Percentiles rank a stretch among this genome's conserved stretches.
Conservation (phyloP, 1,139 yeast genomes). For the Hyphopichia khmerensis region DNA sequence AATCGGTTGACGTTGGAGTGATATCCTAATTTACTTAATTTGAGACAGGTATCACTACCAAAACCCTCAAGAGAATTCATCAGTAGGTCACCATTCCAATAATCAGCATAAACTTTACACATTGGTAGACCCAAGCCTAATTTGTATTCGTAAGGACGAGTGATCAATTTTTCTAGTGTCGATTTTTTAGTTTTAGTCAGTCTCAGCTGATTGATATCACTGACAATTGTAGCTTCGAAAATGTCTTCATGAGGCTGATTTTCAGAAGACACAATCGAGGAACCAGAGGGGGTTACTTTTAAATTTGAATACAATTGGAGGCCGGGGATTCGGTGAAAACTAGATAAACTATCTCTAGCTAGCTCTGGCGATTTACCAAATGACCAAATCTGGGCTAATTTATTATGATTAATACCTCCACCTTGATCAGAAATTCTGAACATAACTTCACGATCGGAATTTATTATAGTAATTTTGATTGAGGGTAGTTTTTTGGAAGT, state of each 20-base stretch:
- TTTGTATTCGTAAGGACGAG: conserved; percentile 70
- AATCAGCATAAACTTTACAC: conserved; percentile 89
- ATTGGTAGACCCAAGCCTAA: conserved; percentile 89
- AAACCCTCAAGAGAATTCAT: conserved; percentile 85
- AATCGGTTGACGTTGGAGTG: conserved; percentile 64
- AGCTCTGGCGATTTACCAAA: conserved; percentile 67
- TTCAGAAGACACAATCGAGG: conserved; percentile 27
- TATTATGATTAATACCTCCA: conserved; percentile 71
- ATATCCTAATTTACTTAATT: conserved; percentile 74
- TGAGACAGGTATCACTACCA: conserved; percentile 85
- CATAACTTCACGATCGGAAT: conserved; percentile 63
- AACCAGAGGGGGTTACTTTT: conserved; percentile 40
- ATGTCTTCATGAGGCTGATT: conserved; percentile 14
- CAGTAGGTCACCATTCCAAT: conserved; percentile 89
- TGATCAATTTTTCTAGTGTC: conserved; percentile 48
- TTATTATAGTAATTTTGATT: conserved; percentile 66
- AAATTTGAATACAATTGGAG: conserved; percentile 41
- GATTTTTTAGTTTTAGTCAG: conserved; percentile 31
- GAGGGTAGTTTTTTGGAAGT: conserved; percentile 55
- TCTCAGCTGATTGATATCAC: conserved; percentile 33
- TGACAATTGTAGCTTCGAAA: conserved; percentile 34
- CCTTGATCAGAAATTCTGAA: conserved; percentile 87
- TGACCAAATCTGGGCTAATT: conserved; percentile 72
- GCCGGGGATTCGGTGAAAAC: conserved; percentile 71
- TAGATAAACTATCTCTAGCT: conserved; percentile 56